Conservation (phyloP, 2,329 filamentous ascomycete genomes). For the Waltergamsia citrina region DNA sequence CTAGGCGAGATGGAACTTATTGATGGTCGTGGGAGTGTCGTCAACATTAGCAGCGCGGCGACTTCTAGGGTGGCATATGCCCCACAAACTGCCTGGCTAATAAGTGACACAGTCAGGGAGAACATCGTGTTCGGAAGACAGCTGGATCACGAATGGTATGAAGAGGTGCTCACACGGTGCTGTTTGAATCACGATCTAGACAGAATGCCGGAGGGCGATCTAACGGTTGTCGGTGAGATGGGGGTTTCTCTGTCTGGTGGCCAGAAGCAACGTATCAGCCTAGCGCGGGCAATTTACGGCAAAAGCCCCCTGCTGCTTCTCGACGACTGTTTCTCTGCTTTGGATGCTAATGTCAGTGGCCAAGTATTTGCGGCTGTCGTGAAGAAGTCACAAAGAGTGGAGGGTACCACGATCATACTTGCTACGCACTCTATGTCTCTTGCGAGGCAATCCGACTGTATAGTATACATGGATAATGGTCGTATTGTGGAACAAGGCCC, state of each 20-base stretch:
- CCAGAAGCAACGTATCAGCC: constrained; percentile 91
- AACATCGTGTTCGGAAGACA: constrained; percentile 56
- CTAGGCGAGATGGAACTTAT: constrained; percentile 2
- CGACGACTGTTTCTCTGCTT: constrained; percentile 78
- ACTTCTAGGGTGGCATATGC: too few relatives aligned
- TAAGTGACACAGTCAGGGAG: constrained; percentile 23
- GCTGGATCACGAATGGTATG: constrained; percentile 48
- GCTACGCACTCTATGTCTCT: constrained; percentile 35
- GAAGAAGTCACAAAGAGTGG: constrained; percentile 7
- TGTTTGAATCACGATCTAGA: constrained; percentile 61
- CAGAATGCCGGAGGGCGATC: constrained; percentile 75
- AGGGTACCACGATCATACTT: constrained; percentile 11
- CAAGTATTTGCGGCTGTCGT: constrained; percentile 10
- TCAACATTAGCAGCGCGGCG: too few relatives aligned
- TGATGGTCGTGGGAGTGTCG: too few relatives aligned
- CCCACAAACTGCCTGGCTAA: constrained; percentile 19
- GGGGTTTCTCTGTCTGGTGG: too few relatives aligned
- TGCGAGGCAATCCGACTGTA: constrained; percentile 55
- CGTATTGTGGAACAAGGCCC: constrained; percentile 52
- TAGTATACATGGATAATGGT: constrained; percentile 61
- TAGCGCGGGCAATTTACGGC: constrained; percentile 80
- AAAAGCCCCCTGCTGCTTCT: constrained; percentile 73
- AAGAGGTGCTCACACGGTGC: constrained; percentile 54
- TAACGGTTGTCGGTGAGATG: constrained; percentile 83
- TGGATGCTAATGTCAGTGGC: constrained; percentile 8